Percentiles rank a stretch among this genome's conserved stretches.
Conservation (phyloP, 108 stramenopile genomes). For the Parietichytrium sp. region DNA sequence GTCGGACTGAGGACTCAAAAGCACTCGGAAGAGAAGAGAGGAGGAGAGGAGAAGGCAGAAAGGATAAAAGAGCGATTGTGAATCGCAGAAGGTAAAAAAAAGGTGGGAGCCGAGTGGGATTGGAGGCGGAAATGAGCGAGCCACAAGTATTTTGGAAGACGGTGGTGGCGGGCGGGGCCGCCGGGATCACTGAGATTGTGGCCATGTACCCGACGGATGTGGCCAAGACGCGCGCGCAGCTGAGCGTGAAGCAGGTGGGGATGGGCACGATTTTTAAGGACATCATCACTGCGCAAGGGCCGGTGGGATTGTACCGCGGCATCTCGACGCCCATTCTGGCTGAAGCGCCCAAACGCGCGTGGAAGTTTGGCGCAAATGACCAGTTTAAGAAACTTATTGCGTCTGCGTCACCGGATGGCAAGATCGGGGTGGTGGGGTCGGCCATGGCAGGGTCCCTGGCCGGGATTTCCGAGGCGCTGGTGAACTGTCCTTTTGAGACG, state of each 20-base stretch:
- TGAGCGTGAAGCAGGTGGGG: slow-evolving; percentile 43
- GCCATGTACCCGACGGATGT: slow-evolving; percentile 57
- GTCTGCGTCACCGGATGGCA: slow-evolving; percentile 36
- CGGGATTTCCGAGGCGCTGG: slow-evolving; percentile 49
- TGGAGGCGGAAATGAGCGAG: too few species aligned
- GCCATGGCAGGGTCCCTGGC: slow-evolving; percentile 46
- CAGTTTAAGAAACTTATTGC: slow-evolving; percentile 42
- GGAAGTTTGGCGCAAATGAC: slow-evolving; percentile 52
- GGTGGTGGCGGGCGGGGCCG: too few species aligned
- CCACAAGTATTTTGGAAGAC: too few species aligned
- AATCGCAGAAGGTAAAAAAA: too few species aligned
- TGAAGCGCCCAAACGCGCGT: slow-evolving; percentile 53
- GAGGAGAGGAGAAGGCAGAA: too few species aligned
- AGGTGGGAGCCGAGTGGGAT: too few species aligned
- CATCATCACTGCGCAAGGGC: slow-evolving; percentile 42
- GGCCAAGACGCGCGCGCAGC: slow-evolving; percentile 51
- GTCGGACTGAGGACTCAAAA: too few species aligned
- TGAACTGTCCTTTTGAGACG: slow-evolving; percentile 46
- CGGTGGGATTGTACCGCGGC: slow-evolving; percentile 50
- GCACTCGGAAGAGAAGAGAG: too few species aligned
- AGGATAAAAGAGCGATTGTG: too few species aligned
- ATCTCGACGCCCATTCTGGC: slow-evolving; percentile 48
- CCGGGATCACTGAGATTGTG: slow-evolving; percentile 46
- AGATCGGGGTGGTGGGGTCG: slow-evolving; percentile 34
- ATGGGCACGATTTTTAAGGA: slow-evolving; percentile 44